phyloP scores from a whole-genome alignment of 2,329 filamentous ascomycete genomes.

The Talaromyces pinophilus region DNA sequence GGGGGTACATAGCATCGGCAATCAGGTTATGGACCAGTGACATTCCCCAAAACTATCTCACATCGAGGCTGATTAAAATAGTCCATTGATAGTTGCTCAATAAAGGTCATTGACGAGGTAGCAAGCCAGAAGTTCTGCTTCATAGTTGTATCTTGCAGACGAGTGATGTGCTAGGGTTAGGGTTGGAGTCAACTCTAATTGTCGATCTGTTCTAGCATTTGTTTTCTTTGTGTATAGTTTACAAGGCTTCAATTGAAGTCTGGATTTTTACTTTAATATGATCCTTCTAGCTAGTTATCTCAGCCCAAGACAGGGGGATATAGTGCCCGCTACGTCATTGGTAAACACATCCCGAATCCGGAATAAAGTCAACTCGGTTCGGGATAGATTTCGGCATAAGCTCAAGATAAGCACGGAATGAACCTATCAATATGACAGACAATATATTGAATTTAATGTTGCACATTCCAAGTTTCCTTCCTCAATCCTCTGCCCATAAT shows the following conservation, averaged over 20 bases:
- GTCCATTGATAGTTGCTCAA: background rate
- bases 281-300: background rate
- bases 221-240: no score
- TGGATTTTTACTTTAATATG: background rate
- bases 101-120: background rate
- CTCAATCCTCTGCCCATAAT: background rate
- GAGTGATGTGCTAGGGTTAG: background rate
- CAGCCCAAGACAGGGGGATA: background rate
- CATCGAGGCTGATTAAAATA: background rate
- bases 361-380: constrained; percentile 6
- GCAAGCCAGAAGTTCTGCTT: background rate
- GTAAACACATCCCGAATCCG: background rate
- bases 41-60: background rate
- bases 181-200: background rate
- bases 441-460: background rate
- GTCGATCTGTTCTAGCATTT: background rate
- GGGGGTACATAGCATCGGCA: no score
- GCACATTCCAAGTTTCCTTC: background rate
- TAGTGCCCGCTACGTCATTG: background rate
- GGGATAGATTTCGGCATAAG: background rate
- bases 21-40: background rate
- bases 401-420: background rate
- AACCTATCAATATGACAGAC: background rate
- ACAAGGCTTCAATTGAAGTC: background rate
- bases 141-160: background rate